Evolutionary conservation across 169 alveolate species (phyloP), one percentile per base, ranked within the genome.

Genomic region (Babesia sp.): DNA sequence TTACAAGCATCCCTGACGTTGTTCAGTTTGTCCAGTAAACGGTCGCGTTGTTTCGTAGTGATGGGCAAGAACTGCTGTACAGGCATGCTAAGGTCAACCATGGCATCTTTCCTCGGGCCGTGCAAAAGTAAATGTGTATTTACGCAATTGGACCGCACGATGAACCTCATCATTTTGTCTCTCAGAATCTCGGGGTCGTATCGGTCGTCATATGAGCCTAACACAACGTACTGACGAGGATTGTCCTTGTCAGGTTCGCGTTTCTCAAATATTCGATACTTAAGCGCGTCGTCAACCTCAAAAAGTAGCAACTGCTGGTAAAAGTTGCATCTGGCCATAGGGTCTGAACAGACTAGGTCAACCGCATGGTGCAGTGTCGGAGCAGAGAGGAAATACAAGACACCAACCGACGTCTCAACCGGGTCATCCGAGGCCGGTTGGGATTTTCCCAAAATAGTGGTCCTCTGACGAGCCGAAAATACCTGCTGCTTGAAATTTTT

Each of bases 341-440:
- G 89, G 51, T 81, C 89, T 14, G 78, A 31, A 45, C 85, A 73
- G 7, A 39, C 84, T 24, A 81, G 50, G 14, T 59, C 59, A 31
- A 81, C 69, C 0, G 89, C 89, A 29, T 81, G 89, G 67, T 81
- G 89, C 3, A 71, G 68, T 11, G 89, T 63, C 12, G 89, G 89
- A 12, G 89, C 84, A 26, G 85, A 56, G 67, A 81, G 20, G 54
- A 72, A 63, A 46, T 72, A 81, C 37, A 81, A 39, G 6, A 66
- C 70, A 5, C 89, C 89, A 3, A 73, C 84, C 12, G 71, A 68
- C 4, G 66, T 61, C 34, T 71, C 84, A 7, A 71, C 80, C 6
- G 85, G 82, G 14, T 34, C 84, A 46, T 81, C 64, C 50, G 44
- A 33, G 18, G 5, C 44, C 50, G 41, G 24, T 20, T 58, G 48